Conservation (phyloP, 2,329 filamentous ascomycete genomes). For the Claviceps lovelessii region DNA sequence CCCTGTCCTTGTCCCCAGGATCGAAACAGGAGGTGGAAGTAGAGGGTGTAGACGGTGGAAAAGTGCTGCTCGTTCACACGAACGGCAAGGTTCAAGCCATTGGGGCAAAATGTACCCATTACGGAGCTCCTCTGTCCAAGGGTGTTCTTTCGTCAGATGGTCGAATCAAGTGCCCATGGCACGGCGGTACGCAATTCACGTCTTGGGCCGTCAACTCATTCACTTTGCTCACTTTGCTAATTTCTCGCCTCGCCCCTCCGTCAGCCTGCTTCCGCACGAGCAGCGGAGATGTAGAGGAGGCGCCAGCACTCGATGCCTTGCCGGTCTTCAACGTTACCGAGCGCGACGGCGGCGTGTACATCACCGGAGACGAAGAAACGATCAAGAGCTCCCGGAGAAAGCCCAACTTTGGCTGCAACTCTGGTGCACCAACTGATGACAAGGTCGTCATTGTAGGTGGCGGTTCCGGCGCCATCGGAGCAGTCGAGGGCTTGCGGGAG, state of each 20-base stretch:
- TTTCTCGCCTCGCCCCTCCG: neutral
- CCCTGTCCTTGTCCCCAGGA: constrained; percentile 59
- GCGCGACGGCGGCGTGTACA: constrained; percentile 70
- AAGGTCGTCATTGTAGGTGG: constrained; percentile 78
- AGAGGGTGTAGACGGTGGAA: constrained; percentile 73
- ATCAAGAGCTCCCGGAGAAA: constrained; percentile 65
- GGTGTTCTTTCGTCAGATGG: constrained; percentile 74
- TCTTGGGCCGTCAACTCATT: neutral
- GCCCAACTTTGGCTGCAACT: constrained; percentile 57
- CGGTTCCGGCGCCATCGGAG: constrained; percentile 70
- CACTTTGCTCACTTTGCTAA: constrained; percentile 1
- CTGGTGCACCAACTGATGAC: constrained; percentile 23
- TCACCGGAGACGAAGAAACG: constrained; percentile 62
- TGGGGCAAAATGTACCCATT: constrained; percentile 77
- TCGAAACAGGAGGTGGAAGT: constrained; percentile 84
- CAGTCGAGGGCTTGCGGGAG: constrained; percentile 68
- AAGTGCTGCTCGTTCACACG: constrained; percentile 72
- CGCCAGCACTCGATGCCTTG: constrained; percentile 77
- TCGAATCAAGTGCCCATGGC: constrained; percentile 86
- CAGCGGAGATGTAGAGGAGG: constrained; percentile 89
- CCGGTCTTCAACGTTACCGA: constrained; percentile 68
- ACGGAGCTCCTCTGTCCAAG: constrained; percentile 76
- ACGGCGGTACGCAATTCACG: constrained; percentile 54
- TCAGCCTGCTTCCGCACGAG: constrained; percentile 80
- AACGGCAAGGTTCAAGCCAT: constrained; percentile 65